Evolutionary conservation across 768 basidiomycete species (phyloP).

Genomic region (Piloderma croceum): DNA sequence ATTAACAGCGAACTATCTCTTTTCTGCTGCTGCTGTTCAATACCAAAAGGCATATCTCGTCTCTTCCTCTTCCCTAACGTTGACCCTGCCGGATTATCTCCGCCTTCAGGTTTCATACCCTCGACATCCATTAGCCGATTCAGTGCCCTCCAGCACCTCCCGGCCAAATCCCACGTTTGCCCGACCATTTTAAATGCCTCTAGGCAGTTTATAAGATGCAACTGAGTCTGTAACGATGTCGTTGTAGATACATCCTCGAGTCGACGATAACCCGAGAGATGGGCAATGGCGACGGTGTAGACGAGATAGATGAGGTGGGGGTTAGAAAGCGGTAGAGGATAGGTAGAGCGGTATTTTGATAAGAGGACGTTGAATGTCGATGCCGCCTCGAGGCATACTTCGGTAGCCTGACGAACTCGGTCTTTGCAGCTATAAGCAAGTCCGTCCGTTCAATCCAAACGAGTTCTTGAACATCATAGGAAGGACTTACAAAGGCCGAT

Average conservation of each 20-base stretch:
- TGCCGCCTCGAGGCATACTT: conserved; percentile 17
- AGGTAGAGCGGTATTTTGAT: conserved; percentile 23
- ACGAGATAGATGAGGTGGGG: conserved; percentile 6
- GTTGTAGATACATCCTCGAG: no score
- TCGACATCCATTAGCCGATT: conserved; percentile 23
- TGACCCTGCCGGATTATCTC: no score
- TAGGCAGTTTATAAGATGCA: conserved; percentile 24
- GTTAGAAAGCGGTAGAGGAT: conserved; percentile 15
- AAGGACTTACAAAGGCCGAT: conserved; percentile 19
- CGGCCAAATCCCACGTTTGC: conserved; percentile 24
- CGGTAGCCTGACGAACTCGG: conserved; percentile 12
- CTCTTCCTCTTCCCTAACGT: no score
- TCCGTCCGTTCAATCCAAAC: no score
- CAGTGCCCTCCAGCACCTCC: conserved; percentile 20
- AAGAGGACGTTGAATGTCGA: conserved; percentile 25
- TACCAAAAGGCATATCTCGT: no score
- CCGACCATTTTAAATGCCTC: conserved; percentile 25
- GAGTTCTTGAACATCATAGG: neutral
- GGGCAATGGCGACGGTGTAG: conserved; percentile 11
- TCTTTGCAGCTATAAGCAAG: conserved; percentile 19
- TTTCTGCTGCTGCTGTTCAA: no score
- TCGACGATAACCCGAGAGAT: conserved; percentile 13
- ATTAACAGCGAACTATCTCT: no score
- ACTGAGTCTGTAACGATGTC: conserved; percentile 21
- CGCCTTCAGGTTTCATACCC: conserved; percentile 14